Evolutionary conservation across 1,284 basidiomycete genomes (phyloP).

Genomic region (Irpex lacteus): DNA sequence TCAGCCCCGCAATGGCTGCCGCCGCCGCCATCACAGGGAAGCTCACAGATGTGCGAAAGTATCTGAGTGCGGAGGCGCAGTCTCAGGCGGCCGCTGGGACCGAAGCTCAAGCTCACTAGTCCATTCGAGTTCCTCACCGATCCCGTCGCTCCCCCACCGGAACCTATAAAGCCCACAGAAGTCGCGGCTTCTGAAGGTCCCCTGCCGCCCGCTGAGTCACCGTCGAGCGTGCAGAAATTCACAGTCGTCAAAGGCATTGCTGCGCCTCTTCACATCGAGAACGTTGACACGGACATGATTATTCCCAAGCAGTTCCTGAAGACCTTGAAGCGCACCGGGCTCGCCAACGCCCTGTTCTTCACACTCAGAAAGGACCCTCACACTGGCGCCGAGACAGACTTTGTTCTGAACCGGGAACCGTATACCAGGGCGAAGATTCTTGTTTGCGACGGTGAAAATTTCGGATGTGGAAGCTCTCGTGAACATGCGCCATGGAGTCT

Average conservation of each 20-base stretch:
- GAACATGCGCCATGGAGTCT: constrained; percentile 98
- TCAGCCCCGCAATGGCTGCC: constrained; percentile 95
- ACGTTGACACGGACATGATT: constrained; percentile 97
- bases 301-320: constrained; percentile 97
- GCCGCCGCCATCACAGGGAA: constrained; percentile 90
- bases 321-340: constrained; percentile 90
- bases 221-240: constrained; percentile 76
- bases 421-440: constrained; percentile 83
- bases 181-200: constrained; percentile 29
- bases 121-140: constrained; percentile 78
- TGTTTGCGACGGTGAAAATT: constrained; percentile 89
- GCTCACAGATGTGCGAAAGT: constrained; percentile 87
- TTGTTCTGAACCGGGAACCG: constrained; percentile 85
- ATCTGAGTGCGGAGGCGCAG: constrained; percentile 53
- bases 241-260: constrained; percentile 80
- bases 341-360: constrained; percentile 88
- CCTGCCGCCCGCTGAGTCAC: constrained; percentile 49
- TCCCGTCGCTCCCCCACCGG: constrained; percentile 65
- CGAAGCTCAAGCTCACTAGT: constrained; percentile 66
- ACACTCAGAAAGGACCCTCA: constrained; percentile 79
- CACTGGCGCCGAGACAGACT: constrained; percentile 82
- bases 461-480: constrained; percentile 92
- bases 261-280: constrained; percentile 88
- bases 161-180: constrained; percentile 39
- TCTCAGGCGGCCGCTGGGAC: constrained; percentile 41